Evolutionary conservation across 1,284 basidiomycete species (phyloP).

Genomic region (Microbotryum intermedium): DNA sequence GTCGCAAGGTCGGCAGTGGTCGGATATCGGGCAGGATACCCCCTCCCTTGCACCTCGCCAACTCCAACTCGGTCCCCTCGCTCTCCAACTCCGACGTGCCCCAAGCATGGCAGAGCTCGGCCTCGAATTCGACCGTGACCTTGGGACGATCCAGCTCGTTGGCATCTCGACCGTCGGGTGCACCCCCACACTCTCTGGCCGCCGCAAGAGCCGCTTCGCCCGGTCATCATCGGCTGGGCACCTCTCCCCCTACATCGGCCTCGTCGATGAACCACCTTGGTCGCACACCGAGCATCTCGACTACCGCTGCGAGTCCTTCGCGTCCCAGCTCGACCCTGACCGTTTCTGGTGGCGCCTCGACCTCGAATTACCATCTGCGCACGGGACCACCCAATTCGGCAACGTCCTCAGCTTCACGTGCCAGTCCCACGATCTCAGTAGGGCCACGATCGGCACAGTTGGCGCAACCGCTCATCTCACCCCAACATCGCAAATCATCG

Average conservation of each 20-base stretch:
- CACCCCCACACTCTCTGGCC: background rate
- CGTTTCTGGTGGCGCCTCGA: background rate
- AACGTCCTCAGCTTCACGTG: too few species aligned
- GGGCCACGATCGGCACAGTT: background rate
- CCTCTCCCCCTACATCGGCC: constrained; percentile 4
- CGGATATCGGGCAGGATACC: constrained; percentile 26
- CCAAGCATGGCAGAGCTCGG: constrained; percentile 21
- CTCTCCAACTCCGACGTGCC: constrained; percentile 10
- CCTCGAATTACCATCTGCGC: background rate
- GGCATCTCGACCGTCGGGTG: constrained; percentile 1
- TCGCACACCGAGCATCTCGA: constrained; percentile 18
- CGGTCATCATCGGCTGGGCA: background rate
- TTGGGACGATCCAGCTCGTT: background rate
- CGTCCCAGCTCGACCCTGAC: background rate
- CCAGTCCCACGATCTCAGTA: too few species aligned
- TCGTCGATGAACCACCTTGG: constrained; percentile 1
- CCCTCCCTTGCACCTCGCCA: constrained; percentile 32
- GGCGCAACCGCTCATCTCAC: background rate
- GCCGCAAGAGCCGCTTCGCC: background rate
- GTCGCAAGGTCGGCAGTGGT: constrained; percentile 2
- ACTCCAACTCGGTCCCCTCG: constrained; percentile 19
- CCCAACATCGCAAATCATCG: background rate
- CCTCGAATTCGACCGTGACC: background rate
- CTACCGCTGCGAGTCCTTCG: constrained; percentile 20
- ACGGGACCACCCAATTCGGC: too few species aligned